Evolutionary conservation across 352 stramenopile species (phyloP).

Genomic region (Phytophthora vignae): DNA sequence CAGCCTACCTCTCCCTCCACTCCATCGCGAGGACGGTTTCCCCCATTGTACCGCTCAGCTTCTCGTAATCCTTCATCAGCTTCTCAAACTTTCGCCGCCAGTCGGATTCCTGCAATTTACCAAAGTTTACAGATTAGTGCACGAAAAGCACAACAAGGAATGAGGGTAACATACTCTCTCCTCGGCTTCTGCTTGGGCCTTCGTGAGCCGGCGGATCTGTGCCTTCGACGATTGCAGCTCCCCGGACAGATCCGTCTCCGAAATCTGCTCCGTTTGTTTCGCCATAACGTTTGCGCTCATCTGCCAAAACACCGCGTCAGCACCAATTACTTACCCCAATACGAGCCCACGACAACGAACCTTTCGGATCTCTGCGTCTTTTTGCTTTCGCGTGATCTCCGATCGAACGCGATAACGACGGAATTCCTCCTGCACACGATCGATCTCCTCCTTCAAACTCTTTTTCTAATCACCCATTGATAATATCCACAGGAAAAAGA

Average conservation of each 20-base stretch:
- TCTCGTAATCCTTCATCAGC: conserved; percentile 86
- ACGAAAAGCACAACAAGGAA: background rate
- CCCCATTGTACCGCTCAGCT: conserved; percentile 86
- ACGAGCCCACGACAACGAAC: conserved; percentile 28
- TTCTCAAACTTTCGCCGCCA: conserved; percentile 90
- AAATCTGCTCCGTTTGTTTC: conserved; percentile 82
- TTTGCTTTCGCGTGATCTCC: conserved; percentile 91
- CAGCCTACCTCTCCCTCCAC: conserved; percentile 74
- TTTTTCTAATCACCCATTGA: conserved; percentile 61
- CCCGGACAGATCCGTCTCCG: conserved; percentile 71
- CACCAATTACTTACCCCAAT: background rate
- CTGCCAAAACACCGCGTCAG: conserved; percentile 34
- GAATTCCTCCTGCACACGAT: conserved; percentile 89
- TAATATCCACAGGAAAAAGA: background rate
- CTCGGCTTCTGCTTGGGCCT: conserved; percentile 77
- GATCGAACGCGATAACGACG: conserved; percentile 86
- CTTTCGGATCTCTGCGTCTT: conserved; percentile 89
- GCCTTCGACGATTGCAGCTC: conserved; percentile 78
- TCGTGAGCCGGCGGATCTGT: conserved; percentile 80
- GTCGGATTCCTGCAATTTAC: conserved; percentile 64
- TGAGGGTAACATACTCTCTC: conserved; percentile 55
- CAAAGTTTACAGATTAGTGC: background rate
- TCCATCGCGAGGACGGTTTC: conserved; percentile 86
- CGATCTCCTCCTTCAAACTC: conserved; percentile 81
- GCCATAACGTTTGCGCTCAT: conserved; percentile 82